These are phyloP conservation scores for Naganishia onofrii DNA, from an alignment of 768 basidiomycete species.

Conservation along the genomic window DNA sequence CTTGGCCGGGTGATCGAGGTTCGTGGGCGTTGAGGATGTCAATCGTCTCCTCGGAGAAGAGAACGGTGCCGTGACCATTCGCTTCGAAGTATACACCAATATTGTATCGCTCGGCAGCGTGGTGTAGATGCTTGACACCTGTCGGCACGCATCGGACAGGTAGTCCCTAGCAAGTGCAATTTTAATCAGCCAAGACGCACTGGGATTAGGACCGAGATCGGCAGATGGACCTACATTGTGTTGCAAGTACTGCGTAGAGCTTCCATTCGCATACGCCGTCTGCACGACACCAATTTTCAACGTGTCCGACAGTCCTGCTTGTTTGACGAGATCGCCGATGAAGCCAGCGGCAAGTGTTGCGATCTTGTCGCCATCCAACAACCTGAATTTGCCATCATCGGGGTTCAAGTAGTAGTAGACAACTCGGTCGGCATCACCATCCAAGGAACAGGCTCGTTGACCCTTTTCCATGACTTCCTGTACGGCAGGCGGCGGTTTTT, in stretches of 20 bases:
- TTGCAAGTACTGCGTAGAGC: slow-evolving; percentile 85
- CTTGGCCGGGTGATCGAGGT: slow-evolving; percentile 77
- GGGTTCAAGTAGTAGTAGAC: slow-evolving; percentile 80
- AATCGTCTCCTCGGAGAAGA: slow-evolving; percentile 79
- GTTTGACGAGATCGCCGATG: slow-evolving; percentile 82
- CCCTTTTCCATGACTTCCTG: slow-evolving; percentile 60
- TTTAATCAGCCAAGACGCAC: not conserved
- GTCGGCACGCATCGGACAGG: slow-evolving; percentile 94
- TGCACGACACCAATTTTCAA: slow-evolving; percentile 92
- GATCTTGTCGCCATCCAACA: slow-evolving; percentile 98
- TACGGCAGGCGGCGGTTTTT: slow-evolving; percentile 67
- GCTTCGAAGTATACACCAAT: slow-evolving; percentile 99
- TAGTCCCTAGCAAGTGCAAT: slow-evolving; percentile 48
- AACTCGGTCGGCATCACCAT: slow-evolving; percentile 94
- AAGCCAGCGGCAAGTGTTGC: slow-evolving; percentile 88
- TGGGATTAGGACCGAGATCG: not conserved
- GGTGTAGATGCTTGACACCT: slow-evolving; percentile 96
- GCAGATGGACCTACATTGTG: slow-evolving; percentile 58
- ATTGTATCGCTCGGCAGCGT: slow-evolving; percentile 88
- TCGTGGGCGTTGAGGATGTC: slow-evolving; percentile 63
- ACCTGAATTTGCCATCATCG: slow-evolving; percentile 64
- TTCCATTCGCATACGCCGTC: slow-evolving; percentile 97
- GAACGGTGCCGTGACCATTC: slow-evolving; percentile 95
- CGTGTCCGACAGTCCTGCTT: slow-evolving; percentile 71
- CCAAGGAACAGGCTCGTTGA: slow-evolving; percentile 84